Percentiles rank a stretch among this genome's conserved stretches.
Evolutionary conservation across 768 basidiomycete genomes (phyloP).

Genomic region (Nidula microcarpa): DNA sequence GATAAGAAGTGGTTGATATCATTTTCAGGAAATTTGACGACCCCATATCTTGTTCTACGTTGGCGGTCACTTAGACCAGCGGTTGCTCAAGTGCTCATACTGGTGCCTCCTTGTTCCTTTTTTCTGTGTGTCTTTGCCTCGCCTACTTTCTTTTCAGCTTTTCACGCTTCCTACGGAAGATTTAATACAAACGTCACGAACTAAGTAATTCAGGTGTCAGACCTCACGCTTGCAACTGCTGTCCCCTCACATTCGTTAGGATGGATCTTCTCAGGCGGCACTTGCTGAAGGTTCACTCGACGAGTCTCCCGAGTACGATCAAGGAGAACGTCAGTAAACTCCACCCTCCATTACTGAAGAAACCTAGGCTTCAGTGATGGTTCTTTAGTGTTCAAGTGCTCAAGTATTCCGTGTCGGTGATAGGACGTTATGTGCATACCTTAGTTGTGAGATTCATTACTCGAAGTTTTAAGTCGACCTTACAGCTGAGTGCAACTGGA

Average conservation of each 20-base stretch:
- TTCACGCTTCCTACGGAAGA: conserved; percentile 66
- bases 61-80: conserved; percentile 67
- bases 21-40: conserved; percentile 65
- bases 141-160: conserved; percentile 31
- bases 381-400: too few species aligned
- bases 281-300: conserved; percentile 51
- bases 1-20: conserved; percentile 63
- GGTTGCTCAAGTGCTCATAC: conserved; percentile 59
- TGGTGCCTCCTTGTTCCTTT: conserved; percentile 43
- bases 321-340: neutral
- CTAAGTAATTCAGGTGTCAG: conserved; percentile 56
- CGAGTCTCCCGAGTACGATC: conserved; percentile 5
- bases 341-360: too few species aligned
- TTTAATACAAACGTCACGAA: conserved; percentile 77
- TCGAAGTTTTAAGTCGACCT: too few species aligned
- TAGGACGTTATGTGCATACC: too few species aligned
- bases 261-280: conserved; percentile 70
- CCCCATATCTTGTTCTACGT: conserved; percentile 70
- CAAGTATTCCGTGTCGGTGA: too few species aligned
- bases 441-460: too few species aligned
- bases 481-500: too few species aligned
- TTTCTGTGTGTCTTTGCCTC: too few species aligned
- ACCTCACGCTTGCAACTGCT: conserved; percentile 58
- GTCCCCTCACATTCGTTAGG: conserved; percentile 54
- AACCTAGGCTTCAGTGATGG: too few species aligned